These are phyloP conservation scores for Malassezia slooffiae DNA, from an alignment of 1,284 basidiomycete species.

Conservation along the genomic window DNA sequence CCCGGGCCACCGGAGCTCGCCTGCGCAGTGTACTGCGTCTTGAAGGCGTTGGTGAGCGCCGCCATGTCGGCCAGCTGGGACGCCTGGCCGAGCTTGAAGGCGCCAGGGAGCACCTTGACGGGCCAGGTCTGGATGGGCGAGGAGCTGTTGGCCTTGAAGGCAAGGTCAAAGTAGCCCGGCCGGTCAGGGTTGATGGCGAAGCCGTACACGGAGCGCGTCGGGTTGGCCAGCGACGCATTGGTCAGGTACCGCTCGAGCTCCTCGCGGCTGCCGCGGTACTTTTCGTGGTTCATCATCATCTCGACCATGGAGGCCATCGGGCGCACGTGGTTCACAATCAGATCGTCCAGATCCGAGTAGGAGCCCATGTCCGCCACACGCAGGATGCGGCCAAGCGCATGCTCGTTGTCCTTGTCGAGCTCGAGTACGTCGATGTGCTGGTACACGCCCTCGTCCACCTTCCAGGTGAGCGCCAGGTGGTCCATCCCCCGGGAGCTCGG, in stretches of 20 bases:
- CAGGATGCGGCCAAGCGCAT: constrained; percentile 61
- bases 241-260: constrained; percentile 52
- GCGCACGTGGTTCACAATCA: constrained; percentile 94
- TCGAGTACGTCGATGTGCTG: constrained; percentile 97
- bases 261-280: constrained; percentile 78
- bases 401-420: constrained; percentile 58
- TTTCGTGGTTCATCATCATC: constrained; percentile 88
- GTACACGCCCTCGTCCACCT: constrained; percentile 89
- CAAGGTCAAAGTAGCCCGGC: constrained; percentile 85
- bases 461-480: constrained; percentile 97
- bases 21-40: constrained; percentile 44
- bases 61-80: constrained; percentile 40
- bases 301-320: constrained; percentile 88
- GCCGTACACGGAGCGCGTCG: constrained; percentile 85
- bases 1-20: constrained; percentile 20
- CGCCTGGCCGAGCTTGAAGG: constrained; percentile 41
- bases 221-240: constrained; percentile 65
- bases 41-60: constrained; percentile 43
- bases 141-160: constrained; percentile 68
- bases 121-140: constrained; percentile 45
- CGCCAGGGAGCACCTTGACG: constrained; percentile 42
- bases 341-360: constrained; percentile 90
- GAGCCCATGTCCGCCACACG: constrained; percentile 63
- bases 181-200: constrained; percentile 81
- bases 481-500: constrained; percentile 88